Evolutionary conservation across 169 alveolate species (phyloP), one percentile per base, ranked within the genome.

Genomic region (Plasmodium adleri): DNA sequence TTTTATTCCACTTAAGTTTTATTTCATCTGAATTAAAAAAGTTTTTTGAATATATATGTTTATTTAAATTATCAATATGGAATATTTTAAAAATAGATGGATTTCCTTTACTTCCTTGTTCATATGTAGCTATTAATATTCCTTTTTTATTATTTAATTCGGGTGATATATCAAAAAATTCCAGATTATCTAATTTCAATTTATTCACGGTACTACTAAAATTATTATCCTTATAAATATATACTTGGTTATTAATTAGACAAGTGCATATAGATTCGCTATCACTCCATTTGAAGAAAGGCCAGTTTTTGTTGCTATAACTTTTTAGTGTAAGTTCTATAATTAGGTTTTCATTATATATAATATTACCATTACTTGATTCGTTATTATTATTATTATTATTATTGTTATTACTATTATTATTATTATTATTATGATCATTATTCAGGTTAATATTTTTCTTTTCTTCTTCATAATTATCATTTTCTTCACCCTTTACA

Each of bases 21-120:
- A 93, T 94, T 60, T 94, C 97, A 78, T 94, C 97, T 10, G 94
- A 90, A 24, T 74, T 76, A 56, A 88, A 74, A 74, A 94, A 93
- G 15, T 63, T 72, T 63, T 90, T 72, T 17, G 78, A 64, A 20
- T 80, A 80, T 9, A 80, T 58, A 9, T 80, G 59, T 24, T 67
- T 80, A 22, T 52, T 15, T 26, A 67, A 62, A 68, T 80, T 20
- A n/a, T 70, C 39, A 6, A 71, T 24, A 17, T 68, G 50, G 6
- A 80, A 80, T 52, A 80, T 67, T 45, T 67, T 80, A 67, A 80
- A 80, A 67, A 67, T 66, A 9, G 90, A 80, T 28, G 90, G 80
- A 24, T 52, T 67, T 12, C 90, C 90, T 32, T 80, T 80, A 47
- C 54, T n/a, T 24, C 83, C 78, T 39, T 62, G 47, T 80, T 80